phyloP scores from a whole-genome alignment of 331 rosid species.

The Rhamnella rubrinervis region DNA sequence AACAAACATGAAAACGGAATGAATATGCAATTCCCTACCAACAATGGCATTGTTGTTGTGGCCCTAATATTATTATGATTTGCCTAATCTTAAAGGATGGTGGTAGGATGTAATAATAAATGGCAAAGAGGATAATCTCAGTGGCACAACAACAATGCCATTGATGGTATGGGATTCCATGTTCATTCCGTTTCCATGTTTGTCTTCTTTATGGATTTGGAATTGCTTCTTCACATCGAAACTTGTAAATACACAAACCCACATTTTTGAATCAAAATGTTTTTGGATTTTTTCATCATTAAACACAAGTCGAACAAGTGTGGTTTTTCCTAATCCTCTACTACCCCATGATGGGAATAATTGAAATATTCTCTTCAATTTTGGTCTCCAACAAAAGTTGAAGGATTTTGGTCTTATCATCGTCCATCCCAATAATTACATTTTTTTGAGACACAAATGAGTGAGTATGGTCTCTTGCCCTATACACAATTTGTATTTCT shows the following conservation, averaged over 20 bases:
- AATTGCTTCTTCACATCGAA: background rate
- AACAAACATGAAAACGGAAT: conserved; percentile 10
- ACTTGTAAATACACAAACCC: conserved; percentile 2
- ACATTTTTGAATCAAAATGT: conserved; percentile 15
- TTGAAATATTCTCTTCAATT: background rate
- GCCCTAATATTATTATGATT: background rate
- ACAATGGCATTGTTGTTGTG: background rate
- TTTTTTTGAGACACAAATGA: background rate
- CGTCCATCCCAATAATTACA: conserved; percentile 14
- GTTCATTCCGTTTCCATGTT: conserved; percentile 1
- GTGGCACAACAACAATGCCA: background rate
- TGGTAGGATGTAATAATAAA: background rate
- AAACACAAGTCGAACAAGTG: conserved; percentile 16
- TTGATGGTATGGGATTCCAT: no score
- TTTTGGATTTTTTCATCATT: background rate
- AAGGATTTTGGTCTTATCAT: background rate
- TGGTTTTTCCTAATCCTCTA: conserved; percentile 26
- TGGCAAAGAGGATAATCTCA: background rate
- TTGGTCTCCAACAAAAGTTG: background rate
- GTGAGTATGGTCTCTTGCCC: conserved; percentile 5
- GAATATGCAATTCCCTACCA: background rate
- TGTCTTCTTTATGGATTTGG: background rate
- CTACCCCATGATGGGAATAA: conserved; percentile 22
- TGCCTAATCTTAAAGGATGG: conserved; percentile 31
- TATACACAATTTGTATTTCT: background rate